Evolutionary conservation across 164 flowering plant genomes (phyloP).

Genomic region (Stephania yunnanensis): DNA sequence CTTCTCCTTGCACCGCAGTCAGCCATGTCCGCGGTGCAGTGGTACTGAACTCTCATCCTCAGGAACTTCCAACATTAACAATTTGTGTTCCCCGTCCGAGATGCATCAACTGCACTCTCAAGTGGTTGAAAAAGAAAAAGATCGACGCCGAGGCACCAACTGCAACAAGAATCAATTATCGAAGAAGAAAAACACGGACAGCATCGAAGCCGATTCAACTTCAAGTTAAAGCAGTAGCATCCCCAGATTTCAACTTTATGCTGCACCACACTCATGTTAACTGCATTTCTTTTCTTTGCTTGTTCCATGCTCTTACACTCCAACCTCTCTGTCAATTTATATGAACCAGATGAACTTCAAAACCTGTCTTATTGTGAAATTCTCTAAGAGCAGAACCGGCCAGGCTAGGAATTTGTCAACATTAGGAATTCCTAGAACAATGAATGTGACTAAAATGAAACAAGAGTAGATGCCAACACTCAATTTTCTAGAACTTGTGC

Average conservation of each 20-base stretch:
- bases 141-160: not conserved
- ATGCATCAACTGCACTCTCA: not conserved
- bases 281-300: not conserved
- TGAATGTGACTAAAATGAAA: not conserved
- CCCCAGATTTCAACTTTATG: not conserved
- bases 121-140: not conserved
- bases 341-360: not conserved
- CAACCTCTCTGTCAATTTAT: not conserved
- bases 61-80: not conserved
- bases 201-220: too few relatives aligned
- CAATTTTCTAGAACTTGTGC: not conserved
- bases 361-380: not conserved
- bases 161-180: not conserved
- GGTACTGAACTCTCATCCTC: not conserved
- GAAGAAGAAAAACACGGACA: not conserved
- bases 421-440: not conserved
- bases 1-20: not conserved
- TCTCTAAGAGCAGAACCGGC: not conserved
- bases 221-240: too few relatives aligned
- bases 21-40: not conserved
- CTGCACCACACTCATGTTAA: not conserved
- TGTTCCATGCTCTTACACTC: not conserved
- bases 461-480: not conserved
- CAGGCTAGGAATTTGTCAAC: not conserved
- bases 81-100: not conserved